These are phyloP conservation scores for Pythium apleroticum DNA, from an alignment of 352 stramenopile genomes.

Conservation along the genomic window DNA sequence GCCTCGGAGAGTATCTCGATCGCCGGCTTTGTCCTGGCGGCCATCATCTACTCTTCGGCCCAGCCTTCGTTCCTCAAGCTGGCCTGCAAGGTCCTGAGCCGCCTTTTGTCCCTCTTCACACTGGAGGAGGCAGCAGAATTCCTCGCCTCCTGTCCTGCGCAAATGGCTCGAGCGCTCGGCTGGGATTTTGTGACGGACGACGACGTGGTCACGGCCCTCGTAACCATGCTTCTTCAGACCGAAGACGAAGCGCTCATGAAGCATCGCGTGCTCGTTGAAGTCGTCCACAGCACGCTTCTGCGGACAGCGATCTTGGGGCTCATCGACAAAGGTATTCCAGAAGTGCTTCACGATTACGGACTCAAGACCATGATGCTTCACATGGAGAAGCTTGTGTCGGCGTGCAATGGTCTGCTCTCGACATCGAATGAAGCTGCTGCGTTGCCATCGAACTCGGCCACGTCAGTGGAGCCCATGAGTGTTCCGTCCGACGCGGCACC, in stretches of 20 bases:
- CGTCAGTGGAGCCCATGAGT: not conserved
- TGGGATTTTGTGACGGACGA: constrained; percentile 9
- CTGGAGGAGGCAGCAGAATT: constrained; percentile 15
- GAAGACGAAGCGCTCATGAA: constrained; percentile 29
- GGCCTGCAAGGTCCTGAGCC: constrained; percentile 21
- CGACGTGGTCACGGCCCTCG: constrained; percentile 17
- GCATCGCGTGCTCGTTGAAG: constrained; percentile 23
- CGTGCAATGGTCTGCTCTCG: not conserved
- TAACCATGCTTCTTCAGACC: constrained; percentile 24
- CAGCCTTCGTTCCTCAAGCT: constrained; percentile 14
- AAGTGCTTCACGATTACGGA: constrained; percentile 28
- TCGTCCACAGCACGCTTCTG: constrained; percentile 28
- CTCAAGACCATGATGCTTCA: constrained; percentile 22
- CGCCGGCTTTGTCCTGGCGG: constrained; percentile 18
- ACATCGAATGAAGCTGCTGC: not conserved
- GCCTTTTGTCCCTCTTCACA: constrained; percentile 22
- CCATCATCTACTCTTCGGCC: constrained; percentile 7
- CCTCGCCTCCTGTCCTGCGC: constrained; percentile 7
- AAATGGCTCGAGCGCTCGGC: constrained; percentile 20
- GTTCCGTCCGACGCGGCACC: not conserved
- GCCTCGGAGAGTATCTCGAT: constrained; percentile 15
- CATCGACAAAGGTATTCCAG: constrained; percentile 34
- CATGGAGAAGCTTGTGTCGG: constrained; percentile 14
- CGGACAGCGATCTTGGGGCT: constrained; percentile 29
- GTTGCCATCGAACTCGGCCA: not conserved